phyloP scores from a whole-genome alignment of 208 protist genomes.

The Spongospora subterranea region DNA sequence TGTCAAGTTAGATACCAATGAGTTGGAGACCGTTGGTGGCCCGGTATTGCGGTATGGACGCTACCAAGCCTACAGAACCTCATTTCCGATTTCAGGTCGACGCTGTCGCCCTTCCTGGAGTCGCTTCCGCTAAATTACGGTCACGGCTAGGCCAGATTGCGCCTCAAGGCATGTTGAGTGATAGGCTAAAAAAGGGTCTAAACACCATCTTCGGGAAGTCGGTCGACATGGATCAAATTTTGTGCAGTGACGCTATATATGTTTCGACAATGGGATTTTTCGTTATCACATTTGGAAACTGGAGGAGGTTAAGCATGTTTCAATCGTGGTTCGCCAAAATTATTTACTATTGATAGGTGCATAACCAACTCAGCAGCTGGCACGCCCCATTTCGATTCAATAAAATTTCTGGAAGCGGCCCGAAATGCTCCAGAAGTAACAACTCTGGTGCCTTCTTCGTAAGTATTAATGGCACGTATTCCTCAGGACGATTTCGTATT shows the following conservation, averaged over 20 bases:
- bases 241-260: slow-evolving; percentile 41
- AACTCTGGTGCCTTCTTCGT: not conserved
- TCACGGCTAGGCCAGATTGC: not conserved
- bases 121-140: not conserved
- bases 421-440: not conserved
- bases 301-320: not conserved
- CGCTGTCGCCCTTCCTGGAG: not conserved
- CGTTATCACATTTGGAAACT: not conserved
- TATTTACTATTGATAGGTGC: not conserved
- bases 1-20: not conserved
- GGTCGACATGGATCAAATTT: not conserved
- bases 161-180: slow-evolving; percentile 33
- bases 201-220: slow-evolving; percentile 40
- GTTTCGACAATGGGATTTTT: slow-evolving; percentile 23
- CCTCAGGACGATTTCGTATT: slow-evolving; percentile 45
- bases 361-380: not conserved
- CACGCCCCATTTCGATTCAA: not conserved
- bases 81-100: not conserved
- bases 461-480: no score
- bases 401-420: slow-evolving; percentile 23
- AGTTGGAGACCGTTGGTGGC: not conserved
- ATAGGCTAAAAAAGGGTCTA: slow-evolving; percentile 31
- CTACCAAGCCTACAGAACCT: not conserved
- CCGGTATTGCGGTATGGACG: not conserved
- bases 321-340: not conserved